phyloP scores from a whole-genome alignment of 306 rosid genomes.

The Rosa rugosa region DNA sequence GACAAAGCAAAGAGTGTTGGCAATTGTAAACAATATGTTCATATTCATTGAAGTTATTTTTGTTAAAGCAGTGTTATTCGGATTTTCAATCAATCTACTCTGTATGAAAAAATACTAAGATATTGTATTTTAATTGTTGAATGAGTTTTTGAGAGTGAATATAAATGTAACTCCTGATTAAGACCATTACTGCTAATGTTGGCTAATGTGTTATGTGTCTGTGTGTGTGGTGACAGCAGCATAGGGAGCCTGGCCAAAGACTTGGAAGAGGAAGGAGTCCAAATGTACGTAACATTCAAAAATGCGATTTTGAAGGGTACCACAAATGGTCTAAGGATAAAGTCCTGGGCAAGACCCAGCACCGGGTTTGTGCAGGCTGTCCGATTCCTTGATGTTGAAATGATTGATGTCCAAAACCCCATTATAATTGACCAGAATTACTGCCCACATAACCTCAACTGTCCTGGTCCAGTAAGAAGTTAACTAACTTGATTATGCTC shows the following conservation, averaged over 20 bases:
- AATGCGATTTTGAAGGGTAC: conserved; percentile 1
- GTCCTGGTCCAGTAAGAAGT: conserved; percentile 26
- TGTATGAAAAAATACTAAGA: no score
- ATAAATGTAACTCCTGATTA: no score
- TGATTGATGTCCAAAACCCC: conserved; percentile 53
- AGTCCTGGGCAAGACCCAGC: conserved; percentile 55
- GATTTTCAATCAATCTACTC: no score
- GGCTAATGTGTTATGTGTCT: conserved; percentile 27
- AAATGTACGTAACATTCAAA: conserved; percentile 28
- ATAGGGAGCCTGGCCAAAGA: conserved; percentile 40
- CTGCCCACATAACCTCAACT: no score
- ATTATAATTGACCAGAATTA: conserved; percentile 44
- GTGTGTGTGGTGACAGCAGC: conserved; percentile 3
- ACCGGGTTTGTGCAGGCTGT: conserved; percentile 42
- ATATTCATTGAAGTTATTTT: not conserved
- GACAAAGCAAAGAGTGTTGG: no score
- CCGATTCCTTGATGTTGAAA: conserved; percentile 35
- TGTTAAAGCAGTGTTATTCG: not conserved
- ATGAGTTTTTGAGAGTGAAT: no score
- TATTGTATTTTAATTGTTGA: not conserved
- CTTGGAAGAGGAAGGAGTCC: conserved; percentile 26
- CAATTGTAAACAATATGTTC: not conserved
- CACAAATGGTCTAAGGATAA: conserved; percentile 22
- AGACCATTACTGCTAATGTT: no score
- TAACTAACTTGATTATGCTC: not conserved